Percentiles rank a stretch among this genome's conserved stretches.
These are phyloP conservation scores for Nemania sp. DNA, from an alignment of 2,329 filamentous ascomycete genomes.

Conservation along the genomic window DNA sequence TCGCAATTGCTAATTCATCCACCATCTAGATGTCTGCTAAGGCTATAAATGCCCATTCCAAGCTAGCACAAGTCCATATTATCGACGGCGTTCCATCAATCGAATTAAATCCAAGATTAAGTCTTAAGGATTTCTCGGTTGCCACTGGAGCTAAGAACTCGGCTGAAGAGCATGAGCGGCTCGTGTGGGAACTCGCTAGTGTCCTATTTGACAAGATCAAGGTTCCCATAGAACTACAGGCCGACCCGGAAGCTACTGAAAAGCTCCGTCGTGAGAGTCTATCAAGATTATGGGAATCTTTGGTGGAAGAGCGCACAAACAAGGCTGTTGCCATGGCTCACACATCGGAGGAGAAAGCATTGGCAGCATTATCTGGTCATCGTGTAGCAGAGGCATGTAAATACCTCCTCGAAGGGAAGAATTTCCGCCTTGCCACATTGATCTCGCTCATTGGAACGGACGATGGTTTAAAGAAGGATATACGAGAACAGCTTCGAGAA, in stretches of 20 bases:
- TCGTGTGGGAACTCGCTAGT: constrained; percentile 86
- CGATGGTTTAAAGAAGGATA: constrained; percentile 75
- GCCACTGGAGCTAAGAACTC: constrained; percentile 53
- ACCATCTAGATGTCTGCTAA: constrained; percentile 63
- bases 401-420: constrained; percentile 77
- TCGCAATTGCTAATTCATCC: constrained; percentile 18
- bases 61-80: constrained; percentile 65
- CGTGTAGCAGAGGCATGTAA: constrained; percentile 86
- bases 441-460: constrained; percentile 84
- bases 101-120: constrained; percentile 58
- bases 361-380: constrained; percentile 82
- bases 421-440: constrained; percentile 87
- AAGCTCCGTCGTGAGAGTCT: constrained; percentile 71
- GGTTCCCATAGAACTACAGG: constrained; percentile 57
- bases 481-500: constrained; percentile 81
- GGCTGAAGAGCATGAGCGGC: constrained; percentile 72
- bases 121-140: constrained; percentile 62
- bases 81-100: constrained; percentile 72
- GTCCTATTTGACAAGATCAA: constrained; percentile 84
- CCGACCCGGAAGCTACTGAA: constrained; percentile 52
- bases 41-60: constrained; percentile 67
- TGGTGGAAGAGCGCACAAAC: constrained; percentile 72
- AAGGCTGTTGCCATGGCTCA: constrained; percentile 68
- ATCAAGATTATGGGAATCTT: constrained; percentile 72
- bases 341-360: constrained; percentile 83